phyloP scores from a whole-genome alignment of 2,329 filamentous ascomycete species.

The Stagonosporopsis vannaccii region DNA sequence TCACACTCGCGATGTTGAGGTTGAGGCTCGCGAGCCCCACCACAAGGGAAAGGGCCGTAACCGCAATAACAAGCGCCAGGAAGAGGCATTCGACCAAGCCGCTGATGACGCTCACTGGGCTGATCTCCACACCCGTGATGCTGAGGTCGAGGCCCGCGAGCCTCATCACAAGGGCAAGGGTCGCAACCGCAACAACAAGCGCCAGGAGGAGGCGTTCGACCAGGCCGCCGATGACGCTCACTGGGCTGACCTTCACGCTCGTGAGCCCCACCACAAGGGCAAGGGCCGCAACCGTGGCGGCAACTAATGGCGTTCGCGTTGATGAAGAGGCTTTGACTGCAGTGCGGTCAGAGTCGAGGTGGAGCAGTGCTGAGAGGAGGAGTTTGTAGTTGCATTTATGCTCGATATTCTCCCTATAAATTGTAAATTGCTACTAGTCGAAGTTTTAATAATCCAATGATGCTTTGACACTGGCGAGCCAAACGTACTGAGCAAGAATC shows the following conservation, averaged over 20 bases:
- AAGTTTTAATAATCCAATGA: constrained; percentile 1
- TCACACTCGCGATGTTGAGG: constrained; percentile 5
- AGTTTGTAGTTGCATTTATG: background rate
- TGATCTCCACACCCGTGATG: constrained; percentile 14
- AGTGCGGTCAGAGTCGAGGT: constrained; percentile 3
- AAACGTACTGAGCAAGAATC: background rate
- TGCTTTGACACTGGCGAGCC: background rate
- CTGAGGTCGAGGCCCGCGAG: constrained; percentile 3
- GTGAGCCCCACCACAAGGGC: constrained; percentile 30
- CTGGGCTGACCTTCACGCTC: constrained; percentile 15
- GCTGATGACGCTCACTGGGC: constrained; percentile 17
- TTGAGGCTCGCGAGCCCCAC: constrained; percentile 19
- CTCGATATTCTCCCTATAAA: constrained; percentile 7
- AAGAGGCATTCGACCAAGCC: constrained; percentile 20
- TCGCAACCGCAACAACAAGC: constrained; percentile 19
- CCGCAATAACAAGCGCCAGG: constrained; percentile 16
- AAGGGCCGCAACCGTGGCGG: constrained; percentile 12
- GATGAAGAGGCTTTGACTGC: background rate
- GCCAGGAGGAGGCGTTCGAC: constrained; percentile 14
- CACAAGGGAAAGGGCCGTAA: constrained; percentile 27
- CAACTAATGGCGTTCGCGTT: background rate
- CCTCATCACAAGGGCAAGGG: constrained; percentile 30
- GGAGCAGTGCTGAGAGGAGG: background rate
- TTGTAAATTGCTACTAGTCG: constrained; percentile 9
- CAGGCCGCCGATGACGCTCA: constrained; percentile 21